A percentile compares a stretch with the other conserved stretches of the same genome.
These are phyloP conservation scores for Fabrea salina DNA, from an alignment of 169 alveolate species.

Conservation along the genomic window DNA sequence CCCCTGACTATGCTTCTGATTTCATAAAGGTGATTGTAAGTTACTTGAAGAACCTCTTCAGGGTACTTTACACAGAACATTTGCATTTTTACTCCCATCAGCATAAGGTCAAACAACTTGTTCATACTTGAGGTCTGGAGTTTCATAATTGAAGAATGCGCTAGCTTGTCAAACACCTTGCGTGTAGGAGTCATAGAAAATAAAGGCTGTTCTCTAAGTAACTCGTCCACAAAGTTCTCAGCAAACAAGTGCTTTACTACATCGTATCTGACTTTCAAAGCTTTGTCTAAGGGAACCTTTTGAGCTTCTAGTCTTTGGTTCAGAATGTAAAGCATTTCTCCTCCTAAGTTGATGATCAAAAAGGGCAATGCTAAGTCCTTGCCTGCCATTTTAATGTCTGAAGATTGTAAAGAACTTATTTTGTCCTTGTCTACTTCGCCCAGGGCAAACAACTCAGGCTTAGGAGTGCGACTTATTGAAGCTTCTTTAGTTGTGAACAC, in stretches of 20 bases:
- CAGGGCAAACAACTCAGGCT: background rate
- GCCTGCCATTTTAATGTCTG: slow-evolving; percentile 55
- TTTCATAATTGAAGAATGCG: slow-evolving; percentile 87
- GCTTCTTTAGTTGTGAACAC: background rate
- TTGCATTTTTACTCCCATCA: slow-evolving; percentile 85
- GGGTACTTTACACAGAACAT: slow-evolving; percentile 61
- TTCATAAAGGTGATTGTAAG: slow-evolving; percentile 65
- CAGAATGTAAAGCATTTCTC: slow-evolving; percentile 86
- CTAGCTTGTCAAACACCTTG: slow-evolving; percentile 79
- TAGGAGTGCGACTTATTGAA: slow-evolving; percentile 7
- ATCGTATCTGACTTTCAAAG: slow-evolving; percentile 75
- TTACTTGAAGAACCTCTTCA: slow-evolving; percentile 75
- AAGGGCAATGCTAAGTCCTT: slow-evolving; percentile 72
- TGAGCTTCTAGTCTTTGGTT: slow-evolving; percentile 83
- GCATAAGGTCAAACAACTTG: slow-evolving; percentile 85
- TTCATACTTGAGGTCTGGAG: slow-evolving; percentile 81
- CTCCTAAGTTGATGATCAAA: slow-evolving; percentile 80
- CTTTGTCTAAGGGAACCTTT: slow-evolving; percentile 72
- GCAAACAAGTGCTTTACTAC: slow-evolving; percentile 77
- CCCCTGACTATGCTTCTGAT: slow-evolving; percentile 42
- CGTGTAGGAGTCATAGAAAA: slow-evolving; percentile 71
- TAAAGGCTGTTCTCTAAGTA: slow-evolving; percentile 73
- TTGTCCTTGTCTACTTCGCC: background rate
- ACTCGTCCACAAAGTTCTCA: slow-evolving; percentile 73
- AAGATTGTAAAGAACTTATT: background rate